phyloP scores from a whole-genome alignment of 805 yeast genomes.

The Tetrapisispora nanseiensis region DNA sequence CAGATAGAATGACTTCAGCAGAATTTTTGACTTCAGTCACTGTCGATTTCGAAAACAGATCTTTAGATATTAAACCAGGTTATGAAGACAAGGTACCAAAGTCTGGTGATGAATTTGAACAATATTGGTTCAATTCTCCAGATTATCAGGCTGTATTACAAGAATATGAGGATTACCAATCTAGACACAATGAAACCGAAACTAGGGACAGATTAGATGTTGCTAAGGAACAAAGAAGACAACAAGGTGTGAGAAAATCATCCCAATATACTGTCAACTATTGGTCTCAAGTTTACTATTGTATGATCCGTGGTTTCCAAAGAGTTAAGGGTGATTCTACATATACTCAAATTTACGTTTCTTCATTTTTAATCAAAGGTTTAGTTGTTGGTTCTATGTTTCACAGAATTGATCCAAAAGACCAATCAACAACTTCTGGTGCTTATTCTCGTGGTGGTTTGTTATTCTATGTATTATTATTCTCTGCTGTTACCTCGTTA shows the following conservation, averaged over 20 bases:
- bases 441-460: conserved; percentile 57
- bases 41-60: conserved; percentile 50
- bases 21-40: conserved; percentile 61
- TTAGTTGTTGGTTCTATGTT: conserved; percentile 52
- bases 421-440: conserved; percentile 39
- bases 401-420: conserved; percentile 35
- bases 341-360: conserved; percentile 40
- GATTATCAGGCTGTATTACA: conserved; percentile 36
- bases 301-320: conserved; percentile 44
- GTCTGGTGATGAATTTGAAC: conserved; percentile 48
- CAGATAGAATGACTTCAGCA: conserved; percentile 56
- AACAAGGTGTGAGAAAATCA: conserved; percentile 30
- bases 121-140: conserved; percentile 49
- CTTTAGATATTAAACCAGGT: conserved; percentile 36
- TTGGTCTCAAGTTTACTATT: conserved; percentile 41
- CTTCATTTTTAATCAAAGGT: conserved; percentile 47
- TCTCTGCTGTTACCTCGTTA: conserved; percentile 49
- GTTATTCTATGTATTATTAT: conserved; percentile 50
- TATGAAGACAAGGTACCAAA: conserved; percentile 43
- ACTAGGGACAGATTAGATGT: conserved; percentile 32
- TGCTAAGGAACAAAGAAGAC: conserved; percentile 36
- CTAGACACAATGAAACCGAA: conserved; percentile 34
- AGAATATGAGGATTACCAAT: conserved; percentile 34
- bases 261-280: conserved; percentile 39
- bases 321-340: conserved; percentile 49